A percentile compares a stretch with the other conserved stretches of the same genome.
These are phyloP conservation scores for Cryptococcus amylolentus DNA, from an alignment of 1,284 basidiomycete species.

Conservation along the genomic window DNA sequence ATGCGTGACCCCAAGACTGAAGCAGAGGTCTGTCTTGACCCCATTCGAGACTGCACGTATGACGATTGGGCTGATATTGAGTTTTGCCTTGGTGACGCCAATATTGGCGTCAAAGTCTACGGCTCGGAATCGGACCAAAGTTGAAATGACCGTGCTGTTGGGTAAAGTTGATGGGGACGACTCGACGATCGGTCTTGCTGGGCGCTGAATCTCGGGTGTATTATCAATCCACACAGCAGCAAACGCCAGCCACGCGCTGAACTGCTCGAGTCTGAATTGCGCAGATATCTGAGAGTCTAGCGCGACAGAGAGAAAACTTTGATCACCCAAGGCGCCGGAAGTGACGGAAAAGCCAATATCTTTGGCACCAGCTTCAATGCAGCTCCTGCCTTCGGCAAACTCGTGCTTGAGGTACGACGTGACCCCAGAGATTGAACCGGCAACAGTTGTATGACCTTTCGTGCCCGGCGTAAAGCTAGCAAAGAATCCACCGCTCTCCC, in stretches of 20 bases:
- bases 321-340: constrained; percentile 13
- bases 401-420: constrained; percentile 70
- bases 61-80: constrained; percentile 60
- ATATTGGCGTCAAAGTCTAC: constrained; percentile 71
- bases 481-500: constrained; percentile 87
- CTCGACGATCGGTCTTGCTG: constrained; percentile 13
- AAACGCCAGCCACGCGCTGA: constrained; percentile 45
- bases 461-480: constrained; percentile 69
- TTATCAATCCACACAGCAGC: constrained; percentile 44
- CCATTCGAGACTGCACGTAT: constrained; percentile 40
- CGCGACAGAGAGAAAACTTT: constrained; percentile 56
- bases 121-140: constrained; percentile 64
- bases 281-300: constrained; percentile 40
- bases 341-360: constrained; percentile 42
- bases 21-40: constrained; percentile 52
- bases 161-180: constrained; percentile 5
- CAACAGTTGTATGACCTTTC: constrained; percentile 57
- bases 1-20: constrained; percentile 63
- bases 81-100: constrained; percentile 56
- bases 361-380: constrained; percentile 42
- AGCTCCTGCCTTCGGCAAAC: constrained; percentile 49
- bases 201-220: constrained; percentile 32
- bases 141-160: not conserved
- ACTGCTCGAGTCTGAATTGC: constrained; percentile 41
- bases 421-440: constrained; percentile 73